A percentile compares a stretch with the other conserved stretches of the same genome.
phyloP scores from a whole-genome alignment of 2,329 filamentous ascomycete genomes.

The Alternaria triticimaculans region DNA sequence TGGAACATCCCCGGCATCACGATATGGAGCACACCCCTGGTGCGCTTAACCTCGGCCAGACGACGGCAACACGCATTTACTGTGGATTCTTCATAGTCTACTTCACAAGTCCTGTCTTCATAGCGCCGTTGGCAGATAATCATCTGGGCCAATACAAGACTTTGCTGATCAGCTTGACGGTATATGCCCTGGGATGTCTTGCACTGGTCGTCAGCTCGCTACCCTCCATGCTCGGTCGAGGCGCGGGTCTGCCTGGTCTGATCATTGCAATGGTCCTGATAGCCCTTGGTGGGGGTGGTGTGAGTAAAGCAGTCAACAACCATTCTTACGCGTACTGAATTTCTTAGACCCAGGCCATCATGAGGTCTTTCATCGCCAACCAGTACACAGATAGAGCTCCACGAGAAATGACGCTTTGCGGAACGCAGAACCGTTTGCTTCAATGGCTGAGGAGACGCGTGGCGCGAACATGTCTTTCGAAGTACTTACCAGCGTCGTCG shows the following conservation, averaged over 20 bases:
- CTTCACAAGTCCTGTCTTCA: constrained; percentile 48
- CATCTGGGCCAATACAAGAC: constrained; percentile 50
- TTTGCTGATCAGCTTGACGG: constrained; percentile 40
- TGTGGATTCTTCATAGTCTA: constrained; percentile 64
- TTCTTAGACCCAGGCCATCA: constrained; percentile 36
- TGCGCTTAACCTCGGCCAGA: constrained; percentile 42
- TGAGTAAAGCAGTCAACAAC: neutral
- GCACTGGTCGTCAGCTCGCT: constrained; percentile 32
- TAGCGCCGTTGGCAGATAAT: constrained; percentile 50
- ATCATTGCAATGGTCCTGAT: constrained; percentile 45
- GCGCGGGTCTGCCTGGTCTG: constrained; percentile 37
- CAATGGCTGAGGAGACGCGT: neutral
- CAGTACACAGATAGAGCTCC: constrained; percentile 39
- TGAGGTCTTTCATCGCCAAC: constrained; percentile 48
- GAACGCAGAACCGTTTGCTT: neutral
- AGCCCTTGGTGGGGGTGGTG: constrained; percentile 49
- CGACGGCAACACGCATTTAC: constrained; percentile 59
- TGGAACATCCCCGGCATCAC: constrained; percentile 43
- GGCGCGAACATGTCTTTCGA: neutral
- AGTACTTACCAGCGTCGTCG: constrained; percentile 6
- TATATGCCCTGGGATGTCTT: constrained; percentile 35
- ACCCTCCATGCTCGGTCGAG: constrained; percentile 21
- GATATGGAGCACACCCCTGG: constrained; percentile 44
- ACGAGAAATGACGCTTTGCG: constrained; percentile 18
- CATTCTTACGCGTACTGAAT: neutral